phyloP scores from a whole-genome alignment of 495 filamentous ascomycete genomes.

The Penicillium longicatenatum region DNA sequence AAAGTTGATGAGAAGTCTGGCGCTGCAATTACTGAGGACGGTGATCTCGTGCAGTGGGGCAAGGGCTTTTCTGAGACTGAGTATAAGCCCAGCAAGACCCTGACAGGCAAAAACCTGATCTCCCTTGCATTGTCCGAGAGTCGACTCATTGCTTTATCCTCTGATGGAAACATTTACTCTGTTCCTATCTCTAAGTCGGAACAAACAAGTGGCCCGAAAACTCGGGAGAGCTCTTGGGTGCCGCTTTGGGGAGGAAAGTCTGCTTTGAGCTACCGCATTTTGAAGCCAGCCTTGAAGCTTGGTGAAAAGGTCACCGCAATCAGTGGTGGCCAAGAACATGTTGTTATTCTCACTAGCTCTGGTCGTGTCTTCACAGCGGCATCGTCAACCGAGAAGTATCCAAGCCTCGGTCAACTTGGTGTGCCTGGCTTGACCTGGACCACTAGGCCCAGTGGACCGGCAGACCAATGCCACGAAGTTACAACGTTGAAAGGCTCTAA shows the following conservation, averaged over 20 bases:
- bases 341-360: slow-evolving; percentile 77
- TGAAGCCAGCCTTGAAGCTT: slow-evolving; percentile 70
- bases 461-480: slow-evolving; percentile 78
- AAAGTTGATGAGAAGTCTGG: slow-evolving; percentile 83
- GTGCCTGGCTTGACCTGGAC: slow-evolving; percentile 78
- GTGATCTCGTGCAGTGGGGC: slow-evolving; percentile 93
- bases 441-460: slow-evolving; percentile 74
- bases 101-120: slow-evolving; percentile 78
- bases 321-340: slow-evolving; percentile 78
- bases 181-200: slow-evolving; percentile 74
- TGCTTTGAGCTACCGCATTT: slow-evolving; percentile 65
- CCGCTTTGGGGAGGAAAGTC: slow-evolving; percentile 67
- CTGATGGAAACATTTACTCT: slow-evolving; percentile 81
- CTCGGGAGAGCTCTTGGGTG: slow-evolving; percentile 67
- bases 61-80: slow-evolving; percentile 63
- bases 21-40: slow-evolving; percentile 85
- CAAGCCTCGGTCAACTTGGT: slow-evolving; percentile 82
- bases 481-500: slow-evolving; percentile 61
- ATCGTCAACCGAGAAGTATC: slow-evolving; percentile 73
- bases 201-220: slow-evolving; percentile 64
- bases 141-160: slow-evolving; percentile 77
- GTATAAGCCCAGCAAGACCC: slow-evolving; percentile 64
- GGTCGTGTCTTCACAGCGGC: slow-evolving; percentile 88
- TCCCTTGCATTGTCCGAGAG: slow-evolving; percentile 75
- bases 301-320: slow-evolving; percentile 76